These are phyloP conservation scores for Citrus trifoliata DNA, from an alignment of 345 rosid genomes.

Conservation along the genomic window DNA sequence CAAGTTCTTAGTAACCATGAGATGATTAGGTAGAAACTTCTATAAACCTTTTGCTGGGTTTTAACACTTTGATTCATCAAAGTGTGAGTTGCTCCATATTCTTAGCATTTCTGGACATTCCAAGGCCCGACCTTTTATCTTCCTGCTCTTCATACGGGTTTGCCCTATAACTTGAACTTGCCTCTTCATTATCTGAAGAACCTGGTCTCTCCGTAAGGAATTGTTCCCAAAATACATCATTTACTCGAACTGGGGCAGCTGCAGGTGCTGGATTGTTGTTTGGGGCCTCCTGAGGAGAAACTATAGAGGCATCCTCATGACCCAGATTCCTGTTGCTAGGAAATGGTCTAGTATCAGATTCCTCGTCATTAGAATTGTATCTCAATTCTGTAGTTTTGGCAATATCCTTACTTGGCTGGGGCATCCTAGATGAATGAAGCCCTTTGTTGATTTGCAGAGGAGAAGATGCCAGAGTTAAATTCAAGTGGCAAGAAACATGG, in stretches of 20 bases:
- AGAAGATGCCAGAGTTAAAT: conserved; percentile 79
- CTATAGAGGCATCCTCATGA: conserved; percentile 16
- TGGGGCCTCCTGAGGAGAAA: conserved; percentile 36
- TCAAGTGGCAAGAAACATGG: conserved; percentile 73
- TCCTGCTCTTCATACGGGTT: conserved; percentile 58
- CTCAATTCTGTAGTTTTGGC: conserved; percentile 29
- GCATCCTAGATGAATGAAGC: conserved; percentile 34
- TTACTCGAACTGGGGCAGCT: conserved; percentile 59
- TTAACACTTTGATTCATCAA: conserved; percentile 26
- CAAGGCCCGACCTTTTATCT: conserved; percentile 43
- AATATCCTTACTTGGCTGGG: conserved; percentile 36
- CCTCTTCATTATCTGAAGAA: conserved; percentile 78
- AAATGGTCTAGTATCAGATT: conserved; percentile 22
- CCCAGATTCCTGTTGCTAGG: conserved; percentile 25
- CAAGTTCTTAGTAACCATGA: conserved; percentile 5
- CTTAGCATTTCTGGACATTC: conserved; percentile 42
- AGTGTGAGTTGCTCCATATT: conserved; percentile 69
- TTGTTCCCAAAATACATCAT: conserved; percentile 96
- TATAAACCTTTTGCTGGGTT: conserved; percentile 11
- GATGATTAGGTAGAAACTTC: conserved; percentile 9
- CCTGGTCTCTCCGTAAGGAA: conserved; percentile 94
- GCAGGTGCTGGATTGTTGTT: conserved; percentile 42
- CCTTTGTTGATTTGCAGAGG: conserved; percentile 53
- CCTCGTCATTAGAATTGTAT: conserved; percentile 28
- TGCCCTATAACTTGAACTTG: conserved; percentile 64